A percentile compares a stretch with the other conserved stretches of the same genome.
phyloP scores from a whole-genome alignment of 805 yeast genomes.

The Yamadazyma phyllophila region DNA sequence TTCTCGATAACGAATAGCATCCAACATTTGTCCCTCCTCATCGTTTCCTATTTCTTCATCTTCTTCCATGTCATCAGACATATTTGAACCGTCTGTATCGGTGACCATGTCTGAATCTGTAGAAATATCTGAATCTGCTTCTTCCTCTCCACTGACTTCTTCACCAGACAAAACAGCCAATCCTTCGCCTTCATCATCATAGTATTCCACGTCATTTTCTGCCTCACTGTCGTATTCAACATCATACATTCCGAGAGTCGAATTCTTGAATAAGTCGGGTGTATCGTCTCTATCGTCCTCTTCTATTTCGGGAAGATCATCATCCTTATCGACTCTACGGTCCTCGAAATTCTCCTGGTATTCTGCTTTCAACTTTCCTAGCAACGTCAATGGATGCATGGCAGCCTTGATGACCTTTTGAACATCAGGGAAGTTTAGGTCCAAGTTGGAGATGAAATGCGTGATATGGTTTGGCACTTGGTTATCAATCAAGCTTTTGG shows the following conservation, averaged over 20 bases:
- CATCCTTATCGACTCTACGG: constrained; percentile 34
- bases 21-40: constrained; percentile 17
- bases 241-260: constrained; percentile 93
- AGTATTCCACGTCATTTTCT: constrained; percentile 47
- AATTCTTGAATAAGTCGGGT: constrained; percentile 80
- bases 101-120: constrained; percentile 17
- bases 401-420: constrained; percentile 57
- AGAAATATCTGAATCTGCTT: constrained; percentile 7
- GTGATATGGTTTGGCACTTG: constrained; percentile 59
- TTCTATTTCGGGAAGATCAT: constrained; percentile 39
- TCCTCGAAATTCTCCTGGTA: constrained; percentile 59
- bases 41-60: constrained; percentile 35
- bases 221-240: constrained; percentile 63
- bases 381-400: constrained; percentile 54
- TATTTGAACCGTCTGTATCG: background rate
- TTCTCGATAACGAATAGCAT: constrained; percentile 23
- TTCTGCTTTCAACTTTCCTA: constrained; percentile 56
- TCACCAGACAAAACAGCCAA: constrained; percentile 37
- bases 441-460: constrained; percentile 59
- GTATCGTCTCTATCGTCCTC: constrained; percentile 68
- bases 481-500: constrained; percentile 67
- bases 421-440: constrained; percentile 70
- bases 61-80: constrained; percentile 15
- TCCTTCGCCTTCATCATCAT: constrained; percentile 31
- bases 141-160: constrained; percentile 43